Evolutionary conservation across 352 stramenopile species (phyloP).

Genomic region (Globisporangium carolinianum): DNA sequence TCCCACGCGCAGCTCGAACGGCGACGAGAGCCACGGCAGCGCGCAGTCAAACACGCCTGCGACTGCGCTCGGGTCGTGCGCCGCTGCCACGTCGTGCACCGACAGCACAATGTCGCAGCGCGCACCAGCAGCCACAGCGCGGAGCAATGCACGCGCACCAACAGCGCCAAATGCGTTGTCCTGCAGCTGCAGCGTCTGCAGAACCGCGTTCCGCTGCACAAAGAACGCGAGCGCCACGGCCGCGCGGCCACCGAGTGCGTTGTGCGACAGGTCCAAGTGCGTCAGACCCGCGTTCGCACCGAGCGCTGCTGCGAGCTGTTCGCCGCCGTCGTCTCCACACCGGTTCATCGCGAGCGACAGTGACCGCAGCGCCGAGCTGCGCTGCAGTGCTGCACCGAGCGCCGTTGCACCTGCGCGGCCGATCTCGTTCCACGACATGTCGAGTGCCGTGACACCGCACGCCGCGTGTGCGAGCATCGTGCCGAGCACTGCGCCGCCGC

Average conservation of each 20-base stretch:
- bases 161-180: slow-evolving; percentile 54
- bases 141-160: slow-evolving; percentile 45
- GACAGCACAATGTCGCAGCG: slow-evolving; percentile 50
- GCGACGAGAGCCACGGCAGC: slow-evolving; percentile 47
- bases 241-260: slow-evolving; percentile 43
- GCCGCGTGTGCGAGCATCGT: slow-evolving; percentile 47
- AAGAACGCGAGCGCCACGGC: slow-evolving; percentile 59
- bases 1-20: slow-evolving; percentile 42
- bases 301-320: slow-evolving; percentile 48
- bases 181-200: slow-evolving; percentile 35
- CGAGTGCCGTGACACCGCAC: slow-evolving; percentile 39
- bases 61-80: slow-evolving; percentile 13
- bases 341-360: slow-evolving; percentile 70
- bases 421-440: slow-evolving; percentile 74
- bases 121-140: slow-evolving; percentile 38
- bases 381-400: slow-evolving; percentile 45
- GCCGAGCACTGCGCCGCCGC: slow-evolving; percentile 42
- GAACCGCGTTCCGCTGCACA: slow-evolving; percentile 31
- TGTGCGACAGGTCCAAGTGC: slow-evolving; percentile 52
- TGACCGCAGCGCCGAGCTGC: slow-evolving; percentile 32
- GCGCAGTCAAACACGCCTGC: slow-evolving; percentile 43
- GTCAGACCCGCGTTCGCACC: slow-evolving; percentile 37
- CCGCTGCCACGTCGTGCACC: slow-evolving; percentile 37
- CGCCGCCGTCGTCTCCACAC: slow-evolving; percentile 50
- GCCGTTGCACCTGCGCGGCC: slow-evolving; percentile 39